These are phyloP conservation scores for Thamnidium elegans DNA, from an alignment of 192 early-diverging fungal genomes.

Conservation along the genomic window DNA sequence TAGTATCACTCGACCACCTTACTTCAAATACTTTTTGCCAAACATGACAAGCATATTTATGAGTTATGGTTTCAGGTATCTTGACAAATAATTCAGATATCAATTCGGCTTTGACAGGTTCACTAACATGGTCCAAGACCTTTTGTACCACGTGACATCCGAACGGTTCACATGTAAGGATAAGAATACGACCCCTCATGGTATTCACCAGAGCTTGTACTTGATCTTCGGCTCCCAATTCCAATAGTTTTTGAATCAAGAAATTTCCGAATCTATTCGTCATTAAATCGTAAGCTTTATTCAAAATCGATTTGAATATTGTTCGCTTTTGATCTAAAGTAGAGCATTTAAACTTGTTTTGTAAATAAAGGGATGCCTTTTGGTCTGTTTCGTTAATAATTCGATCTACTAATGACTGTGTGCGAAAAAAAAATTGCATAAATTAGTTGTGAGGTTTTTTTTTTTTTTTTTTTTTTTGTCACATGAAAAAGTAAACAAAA, in stretches of 20 bases:
- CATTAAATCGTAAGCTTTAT: conserved; percentile 56
- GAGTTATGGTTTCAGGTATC: conserved; percentile 70
- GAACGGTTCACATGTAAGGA: conserved; percentile 69
- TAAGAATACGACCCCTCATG: conserved; percentile 61
- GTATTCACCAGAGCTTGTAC: conserved; percentile 49
- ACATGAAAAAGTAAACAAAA: conserved; percentile 33
- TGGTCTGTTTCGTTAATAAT: conserved; percentile 73
- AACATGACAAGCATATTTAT: conserved; percentile 76
- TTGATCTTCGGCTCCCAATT: conserved; percentile 60
- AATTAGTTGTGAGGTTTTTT: background rate
- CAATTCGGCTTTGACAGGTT: conserved; percentile 52
- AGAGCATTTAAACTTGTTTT: conserved; percentile 64
- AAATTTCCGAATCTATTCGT: conserved; percentile 81
- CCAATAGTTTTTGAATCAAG: conserved; percentile 67
- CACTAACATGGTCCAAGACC: conserved; percentile 65
- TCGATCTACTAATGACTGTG: conserved; percentile 61
- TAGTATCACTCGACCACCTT: conserved; percentile 49
- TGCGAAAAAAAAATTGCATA: background rate
- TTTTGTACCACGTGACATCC: conserved; percentile 81
- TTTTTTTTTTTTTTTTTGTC: no score
- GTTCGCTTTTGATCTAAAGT: conserved; percentile 47
- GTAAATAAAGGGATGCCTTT: conserved; percentile 66
- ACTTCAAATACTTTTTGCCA: conserved; percentile 81
- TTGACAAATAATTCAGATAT: conserved; percentile 60
- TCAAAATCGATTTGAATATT: conserved; percentile 61